Conservation (phyloP, 75 land plant species). For the Cryptomeria japonica region DNA sequence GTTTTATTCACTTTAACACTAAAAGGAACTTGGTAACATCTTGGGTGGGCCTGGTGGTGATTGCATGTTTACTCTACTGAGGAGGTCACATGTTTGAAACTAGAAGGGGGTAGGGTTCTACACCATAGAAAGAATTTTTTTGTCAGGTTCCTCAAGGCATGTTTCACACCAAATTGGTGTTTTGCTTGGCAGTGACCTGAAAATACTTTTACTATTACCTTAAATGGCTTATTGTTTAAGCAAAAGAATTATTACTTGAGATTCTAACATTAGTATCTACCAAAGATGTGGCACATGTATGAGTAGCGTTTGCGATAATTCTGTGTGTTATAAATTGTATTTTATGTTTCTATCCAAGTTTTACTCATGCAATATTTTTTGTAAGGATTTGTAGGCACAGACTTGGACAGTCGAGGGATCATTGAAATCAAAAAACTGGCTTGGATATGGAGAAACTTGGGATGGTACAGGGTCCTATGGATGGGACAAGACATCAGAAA, state of each 20-base stretch:
- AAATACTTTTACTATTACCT: no score
- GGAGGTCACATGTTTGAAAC: no score
- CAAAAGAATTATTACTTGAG: neutral
- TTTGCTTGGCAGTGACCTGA: no score
- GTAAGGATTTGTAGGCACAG: conserved; percentile 51
- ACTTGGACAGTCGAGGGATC: conserved; percentile 87
- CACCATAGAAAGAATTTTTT: no score
- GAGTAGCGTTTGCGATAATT: neutral
- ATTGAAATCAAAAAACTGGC: conserved; percentile 74
- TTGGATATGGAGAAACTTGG: conserved; percentile 93
- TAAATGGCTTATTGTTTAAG: no score
- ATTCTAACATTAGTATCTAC: neutral
- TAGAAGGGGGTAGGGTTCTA: no score
- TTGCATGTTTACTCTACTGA: no score
- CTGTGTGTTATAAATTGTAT: neutral
- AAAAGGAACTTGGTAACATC: neutral
- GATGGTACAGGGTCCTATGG: conserved; percentile 85
- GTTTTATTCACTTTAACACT: neutral
- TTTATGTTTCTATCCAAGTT: neutral
- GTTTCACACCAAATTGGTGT: no score
- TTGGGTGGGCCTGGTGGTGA: no score
- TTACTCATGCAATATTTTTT: neutral
- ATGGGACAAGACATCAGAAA: conserved; percentile 75
- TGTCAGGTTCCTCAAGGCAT: no score
- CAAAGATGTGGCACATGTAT: neutral